Evolutionary conservation across 176 grass and related monocot species (phyloP).

Genomic region (Carex scoparia): DNA sequence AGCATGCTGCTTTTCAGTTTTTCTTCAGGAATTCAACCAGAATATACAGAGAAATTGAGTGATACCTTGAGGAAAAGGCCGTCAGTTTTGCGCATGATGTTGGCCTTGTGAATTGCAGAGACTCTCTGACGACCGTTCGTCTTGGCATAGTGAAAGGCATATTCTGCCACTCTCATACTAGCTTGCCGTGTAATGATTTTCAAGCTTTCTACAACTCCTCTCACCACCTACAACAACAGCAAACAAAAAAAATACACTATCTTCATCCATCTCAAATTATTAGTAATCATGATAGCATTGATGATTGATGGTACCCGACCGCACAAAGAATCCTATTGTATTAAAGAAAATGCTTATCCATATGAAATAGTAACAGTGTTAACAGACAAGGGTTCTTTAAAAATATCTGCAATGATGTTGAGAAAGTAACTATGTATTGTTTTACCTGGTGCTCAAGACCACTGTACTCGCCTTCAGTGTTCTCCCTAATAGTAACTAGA

Average conservation of each 20-base stretch:
- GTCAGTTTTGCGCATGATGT: constrained; percentile 98
- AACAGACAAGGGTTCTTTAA: not conserved
- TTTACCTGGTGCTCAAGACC: constrained; percentile 96
- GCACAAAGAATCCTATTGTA: not conserved
- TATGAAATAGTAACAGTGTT: not conserved
- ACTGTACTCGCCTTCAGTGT: constrained; percentile 97
- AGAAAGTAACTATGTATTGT: not conserved
- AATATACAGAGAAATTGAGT: not conserved
- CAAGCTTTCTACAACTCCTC: constrained; percentile 98
- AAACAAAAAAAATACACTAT: not conserved
- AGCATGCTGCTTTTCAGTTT: not conserved
- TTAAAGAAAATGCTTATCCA: not conserved
- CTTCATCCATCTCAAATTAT: not conserved
- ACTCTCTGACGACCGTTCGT: constrained; percentile 78
- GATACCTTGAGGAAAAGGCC: constrained; percentile 96
- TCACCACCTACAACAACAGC: constrained; percentile 53
- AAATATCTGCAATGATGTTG: not conserved
- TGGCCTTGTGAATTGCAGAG: constrained; percentile 96
- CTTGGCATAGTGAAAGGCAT: constrained; percentile 97
- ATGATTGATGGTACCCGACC: not conserved
- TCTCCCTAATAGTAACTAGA: constrained; percentile 96
- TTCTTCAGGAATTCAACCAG: not conserved
- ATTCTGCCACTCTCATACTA: constrained; percentile 95
- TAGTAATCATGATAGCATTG: not conserved
- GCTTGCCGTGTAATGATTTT: constrained; percentile 98